Evolutionary conservation across 2,329 filamentous ascomycete species (phyloP).

Genomic region (Aspergillus persii): DNA sequence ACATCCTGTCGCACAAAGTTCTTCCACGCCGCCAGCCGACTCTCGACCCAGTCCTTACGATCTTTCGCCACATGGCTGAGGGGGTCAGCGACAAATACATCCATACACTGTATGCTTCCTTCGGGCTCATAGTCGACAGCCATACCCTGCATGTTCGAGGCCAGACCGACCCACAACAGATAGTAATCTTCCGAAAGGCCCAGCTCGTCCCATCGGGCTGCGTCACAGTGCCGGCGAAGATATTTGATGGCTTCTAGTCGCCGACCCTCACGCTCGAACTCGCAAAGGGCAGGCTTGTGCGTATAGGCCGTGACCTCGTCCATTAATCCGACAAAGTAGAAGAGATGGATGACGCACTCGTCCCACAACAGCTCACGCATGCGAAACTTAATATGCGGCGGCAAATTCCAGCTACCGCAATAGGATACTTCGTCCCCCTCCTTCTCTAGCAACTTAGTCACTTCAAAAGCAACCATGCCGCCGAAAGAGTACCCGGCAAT

Average conservation of each 20-base stretch:
- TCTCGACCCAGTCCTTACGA: conserved; percentile 6
- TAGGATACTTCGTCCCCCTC: not conserved
- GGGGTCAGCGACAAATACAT: conserved; percentile 11
- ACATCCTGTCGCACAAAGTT: conserved; percentile 2
- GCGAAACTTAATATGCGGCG: conserved; percentile 1
- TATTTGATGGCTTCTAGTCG: not conserved
- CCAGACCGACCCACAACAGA: not conserved
- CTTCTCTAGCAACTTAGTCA: not conserved
- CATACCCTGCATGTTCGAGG: not conserved
- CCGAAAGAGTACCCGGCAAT: conserved; percentile 1
- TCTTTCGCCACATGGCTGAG: not conserved
- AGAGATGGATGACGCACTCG: conserved; percentile 2
- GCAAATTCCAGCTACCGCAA: conserved; percentile 1
- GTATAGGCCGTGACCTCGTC: not conserved
- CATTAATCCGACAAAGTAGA: not conserved
- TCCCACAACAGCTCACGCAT: conserved; percentile 3
- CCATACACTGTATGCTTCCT: conserved; percentile 3
- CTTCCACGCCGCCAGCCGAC: conserved; percentile 4
- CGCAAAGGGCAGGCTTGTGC: not conserved
- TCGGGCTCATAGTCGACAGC: conserved; percentile 2
- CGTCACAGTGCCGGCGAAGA: not conserved
- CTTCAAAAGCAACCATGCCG: not conserved
- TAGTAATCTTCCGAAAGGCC: conserved; percentile 5
- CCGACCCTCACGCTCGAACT: not conserved
- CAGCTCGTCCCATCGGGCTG: not conserved